Conservation (phyloP, 345 rosid genomes). For the Citrus hindsii region DNA sequence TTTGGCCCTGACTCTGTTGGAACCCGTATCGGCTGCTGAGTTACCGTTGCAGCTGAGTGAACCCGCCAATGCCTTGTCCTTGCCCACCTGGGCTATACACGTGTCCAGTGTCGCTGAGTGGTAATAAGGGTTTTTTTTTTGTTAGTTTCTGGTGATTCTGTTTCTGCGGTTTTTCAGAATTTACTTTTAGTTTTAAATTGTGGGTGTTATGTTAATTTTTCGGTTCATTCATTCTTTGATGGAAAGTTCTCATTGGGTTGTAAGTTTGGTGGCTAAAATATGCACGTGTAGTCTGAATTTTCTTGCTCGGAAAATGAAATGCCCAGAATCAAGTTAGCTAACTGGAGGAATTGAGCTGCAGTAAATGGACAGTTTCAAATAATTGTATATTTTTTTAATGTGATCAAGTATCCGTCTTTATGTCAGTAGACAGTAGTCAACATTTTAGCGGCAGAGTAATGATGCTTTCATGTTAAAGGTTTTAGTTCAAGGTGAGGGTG, state of each 20-base stretch:
- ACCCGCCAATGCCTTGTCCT: conserved; percentile 82
- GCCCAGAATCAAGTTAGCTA: not conserved
- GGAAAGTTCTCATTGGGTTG: not conserved
- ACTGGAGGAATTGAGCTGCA: not conserved
- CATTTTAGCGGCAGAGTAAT: not conserved
- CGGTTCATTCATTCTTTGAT: not conserved
- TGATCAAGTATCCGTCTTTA: not conserved
- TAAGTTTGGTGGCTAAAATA: not conserved
- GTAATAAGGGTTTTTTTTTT: conserved; percentile 31
- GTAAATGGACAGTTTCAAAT: not conserved
- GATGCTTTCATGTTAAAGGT: not conserved
- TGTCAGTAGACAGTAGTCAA: not conserved
- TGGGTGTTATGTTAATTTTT: not conserved
- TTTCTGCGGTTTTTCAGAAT: not conserved
- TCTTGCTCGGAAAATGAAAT: not conserved
- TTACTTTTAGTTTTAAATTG: not conserved
- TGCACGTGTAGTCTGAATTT: not conserved
- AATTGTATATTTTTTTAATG: not conserved
- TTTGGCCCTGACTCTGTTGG: conserved; percentile 42
- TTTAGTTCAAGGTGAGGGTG: not conserved
- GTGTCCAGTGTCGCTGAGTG: conserved; percentile 93
- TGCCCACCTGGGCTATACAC: conserved; percentile 94
- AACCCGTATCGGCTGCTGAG: conserved; percentile 48
- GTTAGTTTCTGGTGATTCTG: not conserved
- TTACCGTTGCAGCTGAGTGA: conserved; percentile 54